Base-by-base conservation (phyloP, 2,329 filamentous ascomycete species). In the Cercospora sojina region DNA sequence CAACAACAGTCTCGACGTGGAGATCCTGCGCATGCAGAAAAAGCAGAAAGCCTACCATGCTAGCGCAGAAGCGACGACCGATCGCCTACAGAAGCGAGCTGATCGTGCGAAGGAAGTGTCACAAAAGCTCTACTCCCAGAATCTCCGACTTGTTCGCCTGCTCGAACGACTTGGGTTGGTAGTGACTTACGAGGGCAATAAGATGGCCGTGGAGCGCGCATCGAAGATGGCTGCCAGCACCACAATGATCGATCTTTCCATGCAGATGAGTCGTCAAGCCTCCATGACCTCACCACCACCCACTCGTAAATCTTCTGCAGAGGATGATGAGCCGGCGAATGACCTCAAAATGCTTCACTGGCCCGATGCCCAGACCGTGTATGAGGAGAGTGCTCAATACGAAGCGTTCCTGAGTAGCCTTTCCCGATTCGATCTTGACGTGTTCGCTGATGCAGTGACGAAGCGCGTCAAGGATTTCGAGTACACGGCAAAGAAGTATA, bases 401-500 rank as follows among this genome's bases (percentile, higher is more conserved):
- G 83, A 87, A 16, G 85, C 88, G 1, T 97, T 92, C 74, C 83
- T 97, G 70, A 83, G 87, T 38, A 88, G 88, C 3, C 81, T 97
- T 18, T 88, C 91, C 18, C 86, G 86, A 29, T 95, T 99, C 74
- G 91, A 96, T 74, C 84, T 94, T 57, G 92, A 97, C 68, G 84
- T 87, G 3, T 96, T 97, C 74, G 87, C 88, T 56, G 94, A 98
- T 66, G 89, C 91, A 0, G 85, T 99, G 27, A 90, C 92, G 69
- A 95, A 94, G 74, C 90, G 95, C 13, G 88, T 97, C 74, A 96
- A 94, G 74, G 95, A 99, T 75, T 90, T 96, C 68, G 95, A 99
- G 78, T 90, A 95, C 72, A 90, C 95, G 67, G 93, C 93, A 18
- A 91, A 93, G 65, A 98, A 97, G 80, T 93, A 93, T 83, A 93